Base-by-base conservation (phyloP, 2,329 filamentous ascomycete genomes). In the Knufia fluminis region DNA sequence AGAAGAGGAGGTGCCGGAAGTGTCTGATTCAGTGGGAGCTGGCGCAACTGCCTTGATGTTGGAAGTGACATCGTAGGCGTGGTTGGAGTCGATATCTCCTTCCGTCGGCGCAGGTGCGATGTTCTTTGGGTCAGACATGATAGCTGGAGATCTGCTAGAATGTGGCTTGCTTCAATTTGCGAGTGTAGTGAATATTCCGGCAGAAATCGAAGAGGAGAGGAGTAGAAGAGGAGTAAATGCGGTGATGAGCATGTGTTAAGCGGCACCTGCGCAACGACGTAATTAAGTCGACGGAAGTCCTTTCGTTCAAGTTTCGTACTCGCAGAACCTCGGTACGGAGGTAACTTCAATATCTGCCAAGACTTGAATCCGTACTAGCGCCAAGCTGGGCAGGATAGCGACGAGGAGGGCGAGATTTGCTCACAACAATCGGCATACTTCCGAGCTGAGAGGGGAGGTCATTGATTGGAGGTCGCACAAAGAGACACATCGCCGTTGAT, bases 41-140 rank as follows among this genome's bases (percentile, higher is more conserved):
- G 45, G 45, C 9, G 46, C 46, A 31, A 24, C 20, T 10, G 12
- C 36, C 28, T 41, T 40, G 22, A 48, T 28, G 12, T n/a, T 40
- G 9, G 33, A 73, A 65, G 98, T 87, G 64, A 98, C 80, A 71
- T 97, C 86, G 57, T 96, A 90, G 62, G 79, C 79, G 62, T 77
- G 75, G 55, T 76, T 76, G 40, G 14, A 28, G 28, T 49, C 46
- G 24, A 49, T 23, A n/a, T 49, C 46, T 19, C 38, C 36, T 38
- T 49, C 46, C 24, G 46, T 49, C 12, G 46, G 46, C 12, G 46
- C 35, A 12, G 46, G 46, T 22, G 46, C 39, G 31, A 35, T 43
- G 17, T 23, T 35, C 17, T 49, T 49, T 17, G 39, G 39, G 19
- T 49, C 39, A 49, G 46, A 74, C 65, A 98, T 87, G 64, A 63